These are phyloP conservation scores for Tetrapisispora nanseiensis DNA, from an alignment of 805 yeast species.

Conservation along the genomic window DNA sequence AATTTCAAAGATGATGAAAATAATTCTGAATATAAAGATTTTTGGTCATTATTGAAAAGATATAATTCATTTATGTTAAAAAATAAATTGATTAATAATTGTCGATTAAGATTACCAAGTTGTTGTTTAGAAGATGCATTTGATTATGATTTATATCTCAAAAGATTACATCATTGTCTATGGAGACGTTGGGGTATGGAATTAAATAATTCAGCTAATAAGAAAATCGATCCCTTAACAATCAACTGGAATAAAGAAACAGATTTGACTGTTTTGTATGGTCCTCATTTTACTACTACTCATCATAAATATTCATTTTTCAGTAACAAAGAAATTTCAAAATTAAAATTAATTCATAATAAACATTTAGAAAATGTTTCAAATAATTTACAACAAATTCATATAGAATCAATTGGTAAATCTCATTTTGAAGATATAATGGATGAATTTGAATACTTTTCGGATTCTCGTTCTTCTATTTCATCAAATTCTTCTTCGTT, in stretches of 20 bases:
- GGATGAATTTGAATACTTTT: conserved; percentile 2
- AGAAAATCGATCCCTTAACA: conserved; percentile 57
- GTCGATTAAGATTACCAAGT: conserved; percentile 15
- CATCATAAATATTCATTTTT: not conserved
- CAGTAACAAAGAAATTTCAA: not conserved
- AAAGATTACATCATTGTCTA: conserved; percentile 66
- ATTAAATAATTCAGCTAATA: conserved; percentile 45
- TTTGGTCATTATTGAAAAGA: not conserved
- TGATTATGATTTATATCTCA: conserved; percentile 26
- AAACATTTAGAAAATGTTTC: not conserved
- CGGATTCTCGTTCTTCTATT: conserved; percentile 1
- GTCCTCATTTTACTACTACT: conserved; percentile 43
- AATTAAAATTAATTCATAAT: not conserved
- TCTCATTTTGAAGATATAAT: not conserved
- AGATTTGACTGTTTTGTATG: conserved; percentile 93
- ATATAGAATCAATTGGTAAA: not conserved
- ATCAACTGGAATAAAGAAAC: conserved; percentile 93
- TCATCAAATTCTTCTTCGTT: conserved; percentile 1
- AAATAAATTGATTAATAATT: not conserved
- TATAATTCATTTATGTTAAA: not conserved
- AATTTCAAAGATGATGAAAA: not conserved
- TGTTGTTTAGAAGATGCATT: conserved; percentile 28
- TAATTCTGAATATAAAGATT: not conserved
- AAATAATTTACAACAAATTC: not conserved
- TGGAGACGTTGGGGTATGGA: conserved; percentile 97